These are phyloP conservation scores for Cyberlindnera americana DNA, from an alignment of 805 yeast genomes.

Conservation along the genomic window DNA sequence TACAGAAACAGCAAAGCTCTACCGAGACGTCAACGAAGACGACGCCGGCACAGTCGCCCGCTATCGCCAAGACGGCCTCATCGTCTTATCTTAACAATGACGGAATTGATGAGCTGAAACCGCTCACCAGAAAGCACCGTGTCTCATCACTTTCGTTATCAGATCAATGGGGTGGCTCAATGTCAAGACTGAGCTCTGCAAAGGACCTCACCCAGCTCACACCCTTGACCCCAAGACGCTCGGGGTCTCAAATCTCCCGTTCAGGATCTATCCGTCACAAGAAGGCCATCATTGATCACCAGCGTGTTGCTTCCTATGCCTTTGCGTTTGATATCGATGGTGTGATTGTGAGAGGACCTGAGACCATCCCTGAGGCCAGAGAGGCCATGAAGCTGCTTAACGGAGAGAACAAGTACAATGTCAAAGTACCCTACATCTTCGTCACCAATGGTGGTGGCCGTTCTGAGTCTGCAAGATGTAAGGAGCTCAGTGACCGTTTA, in stretches of 20 bases:
- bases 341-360: conserved; percentile 80
- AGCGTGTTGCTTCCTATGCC: conserved; percentile 75
- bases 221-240: conserved; percentile 10
- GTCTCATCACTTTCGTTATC: conserved; percentile 66
- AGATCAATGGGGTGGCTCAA: conserved; percentile 59
- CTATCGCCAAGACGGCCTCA: conserved; percentile 35
- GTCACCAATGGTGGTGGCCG: conserved; percentile 94
- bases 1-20: conserved; percentile 6
- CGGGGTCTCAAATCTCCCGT: conserved; percentile 20
- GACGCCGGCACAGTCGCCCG: conserved; percentile 17
- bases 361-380: conserved; percentile 76
- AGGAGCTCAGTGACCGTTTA: conserved; percentile 62
- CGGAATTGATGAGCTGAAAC: conserved; percentile 65
- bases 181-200: conserved; percentile 28
- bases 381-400: conserved; percentile 69
- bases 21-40: conserved; percentile 19
- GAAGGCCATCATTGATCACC: conserved; percentile 59
- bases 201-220: conserved; percentile 27
- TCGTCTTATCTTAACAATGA: conserved; percentile 69
- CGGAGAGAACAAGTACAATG: conserved; percentile 73
- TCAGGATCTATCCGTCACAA: conserved; percentile 35
- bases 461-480: conserved; percentile 70
- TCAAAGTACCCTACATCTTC: conserved; percentile 77
- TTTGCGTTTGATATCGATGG: conserved; percentile 95
- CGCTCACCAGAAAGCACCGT: conserved; percentile 56